Percentiles rank a stretch among this genome's conserved stretches.
phyloP scores from a whole-genome alignment of 2,329 filamentous ascomycete species.

The Stachybotrys chartarum region DNA sequence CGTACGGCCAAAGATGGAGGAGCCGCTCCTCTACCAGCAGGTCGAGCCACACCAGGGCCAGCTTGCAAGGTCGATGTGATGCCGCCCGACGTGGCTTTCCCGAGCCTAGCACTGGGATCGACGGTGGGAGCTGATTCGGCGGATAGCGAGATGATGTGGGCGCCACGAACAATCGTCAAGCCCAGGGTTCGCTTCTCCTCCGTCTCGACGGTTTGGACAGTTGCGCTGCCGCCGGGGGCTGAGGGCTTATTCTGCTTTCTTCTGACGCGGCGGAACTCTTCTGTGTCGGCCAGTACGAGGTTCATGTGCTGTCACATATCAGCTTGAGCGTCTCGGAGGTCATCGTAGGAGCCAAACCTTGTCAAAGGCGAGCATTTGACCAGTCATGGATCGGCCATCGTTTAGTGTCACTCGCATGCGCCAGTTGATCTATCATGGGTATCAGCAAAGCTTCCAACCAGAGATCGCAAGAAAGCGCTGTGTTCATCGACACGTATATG shows the following conservation, averaged over 20 bases:
- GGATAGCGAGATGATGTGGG: slow-evolving; percentile 88
- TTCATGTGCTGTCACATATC: slow-evolving; percentile 77
- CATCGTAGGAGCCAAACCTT: slow-evolving; percentile 53
- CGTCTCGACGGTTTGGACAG: slow-evolving; percentile 67
- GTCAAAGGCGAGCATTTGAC: slow-evolving; percentile 97
- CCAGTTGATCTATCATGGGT: slow-evolving; percentile 80
- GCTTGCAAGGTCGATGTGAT: slow-evolving; percentile 65
- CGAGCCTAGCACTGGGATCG: slow-evolving; percentile 84
- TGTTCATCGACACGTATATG: slow-evolving; percentile 1
- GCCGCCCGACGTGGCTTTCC: slow-evolving; percentile 64
- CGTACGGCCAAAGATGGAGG: slow-evolving; percentile 67
- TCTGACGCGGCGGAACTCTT: slow-evolving; percentile 92
- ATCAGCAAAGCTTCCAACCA: background rate
- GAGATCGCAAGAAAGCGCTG: background rate
- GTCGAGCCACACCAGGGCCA: slow-evolving; percentile 84
- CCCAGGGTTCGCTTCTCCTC: slow-evolving; percentile 98
- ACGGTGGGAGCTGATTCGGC: slow-evolving; percentile 94
- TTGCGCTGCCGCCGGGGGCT: slow-evolving; percentile 55
- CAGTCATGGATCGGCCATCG: slow-evolving; percentile 93
- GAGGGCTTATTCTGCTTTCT: slow-evolving; percentile 69
- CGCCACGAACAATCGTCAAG: slow-evolving; percentile 87
- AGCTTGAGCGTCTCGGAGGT: slow-evolving; percentile 2
- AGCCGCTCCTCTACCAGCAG: slow-evolving; percentile 75
- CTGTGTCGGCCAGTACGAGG: slow-evolving; percentile 93
- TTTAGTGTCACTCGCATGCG: slow-evolving; percentile 95